Base-by-base conservation (phyloP, 345 rosid genomes). In the Linum lewisii region DNA sequence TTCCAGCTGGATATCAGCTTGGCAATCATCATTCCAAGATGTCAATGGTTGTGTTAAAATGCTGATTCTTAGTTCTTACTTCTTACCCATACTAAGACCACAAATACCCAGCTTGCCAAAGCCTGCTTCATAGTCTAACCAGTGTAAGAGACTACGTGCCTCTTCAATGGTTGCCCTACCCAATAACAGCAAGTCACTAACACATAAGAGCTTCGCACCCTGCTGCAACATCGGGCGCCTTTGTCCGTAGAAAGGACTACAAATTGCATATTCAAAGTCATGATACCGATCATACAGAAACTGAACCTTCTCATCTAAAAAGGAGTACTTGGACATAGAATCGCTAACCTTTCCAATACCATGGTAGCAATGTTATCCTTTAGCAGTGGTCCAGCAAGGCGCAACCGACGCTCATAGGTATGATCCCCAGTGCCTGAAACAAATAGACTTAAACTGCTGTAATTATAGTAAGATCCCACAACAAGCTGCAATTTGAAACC, bases 41-140 rank as follows among this genome's bases (percentile, higher is more conserved):
- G 15, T 51, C 54, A 51, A 18, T 51, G 2, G 21, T 49, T 49
- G 52, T 49, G 38, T 15, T 15, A 49, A 15, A 15, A 49, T 7
- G 6, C 18, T 15, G 16, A 10, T 4, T 1, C 52, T 49, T 4
- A 49, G 5, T 0, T 19, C 18, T 13, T 10, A 5, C 16, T 57
- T 38, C 85, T 73, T 81, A 93, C 99, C 99, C 97, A 93, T 93
- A 71, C 99, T 93, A 66, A 93, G 91, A 63, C 99, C 99, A 69
- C 96, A 93, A 64, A 89, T 80, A 29, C 99, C 99, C 80, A 73
- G 84, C 82, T 93, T 93, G 69, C 99, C 99, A 56, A 78, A 89
- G 50, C 99, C 97, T 68, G 76, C 92, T 77, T 87, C 95, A 0
- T 52, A 64, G 42, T 89, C 97, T 57, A 87, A 73, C 99, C 99